Evolutionary conservation across 169 alveolate species (phyloP).

Genomic region (Eimeria necatrix): DNA sequence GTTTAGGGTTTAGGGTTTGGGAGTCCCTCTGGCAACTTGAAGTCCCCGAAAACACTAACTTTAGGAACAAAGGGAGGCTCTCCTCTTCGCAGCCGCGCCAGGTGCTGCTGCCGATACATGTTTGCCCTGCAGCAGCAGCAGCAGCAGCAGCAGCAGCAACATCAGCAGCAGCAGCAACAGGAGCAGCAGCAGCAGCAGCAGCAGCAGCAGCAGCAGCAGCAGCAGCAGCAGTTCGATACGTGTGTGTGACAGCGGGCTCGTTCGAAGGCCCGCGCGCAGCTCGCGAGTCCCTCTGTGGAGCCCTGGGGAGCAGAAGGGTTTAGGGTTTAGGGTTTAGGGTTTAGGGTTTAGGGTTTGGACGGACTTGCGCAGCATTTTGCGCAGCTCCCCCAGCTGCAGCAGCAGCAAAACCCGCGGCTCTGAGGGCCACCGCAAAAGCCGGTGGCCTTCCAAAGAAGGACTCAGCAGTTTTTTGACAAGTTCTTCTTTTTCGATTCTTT

Average conservation of each 20-base stretch:
- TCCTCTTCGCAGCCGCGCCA: slow-evolving; percentile 22
- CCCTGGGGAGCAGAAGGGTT: neutral
- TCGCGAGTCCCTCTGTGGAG: neutral
- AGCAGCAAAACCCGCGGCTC: neutral
- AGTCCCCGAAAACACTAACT: neutral
- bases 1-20: too few relatives aligned
- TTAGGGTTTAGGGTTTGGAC: slow-evolving; percentile 16
- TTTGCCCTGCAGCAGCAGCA: neutral
- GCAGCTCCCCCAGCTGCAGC: neutral
- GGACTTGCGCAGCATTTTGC: neutral
- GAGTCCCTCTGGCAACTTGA: slow-evolving; percentile 2
- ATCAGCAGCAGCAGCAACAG: neutral
- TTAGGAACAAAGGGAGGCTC: slow-evolving; percentile 2
- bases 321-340: slow-evolving; percentile 49
- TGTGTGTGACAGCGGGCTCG: neutral
- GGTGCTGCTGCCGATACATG: slow-evolving; percentile 18
- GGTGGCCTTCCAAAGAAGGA: too few relatives aligned
- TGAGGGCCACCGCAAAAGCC: neutral
- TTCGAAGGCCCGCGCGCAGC: neutral
- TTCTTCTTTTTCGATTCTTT: too few relatives aligned
- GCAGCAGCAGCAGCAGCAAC: too few relatives aligned
- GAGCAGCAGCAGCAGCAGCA: neutral
- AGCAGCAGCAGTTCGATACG: too few relatives aligned
- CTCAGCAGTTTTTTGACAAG: neutral
- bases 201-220: neutral